Conservation (phyloP, 495 filamentous ascomycete genomes). For the Aspergillus cristatus region DNA sequence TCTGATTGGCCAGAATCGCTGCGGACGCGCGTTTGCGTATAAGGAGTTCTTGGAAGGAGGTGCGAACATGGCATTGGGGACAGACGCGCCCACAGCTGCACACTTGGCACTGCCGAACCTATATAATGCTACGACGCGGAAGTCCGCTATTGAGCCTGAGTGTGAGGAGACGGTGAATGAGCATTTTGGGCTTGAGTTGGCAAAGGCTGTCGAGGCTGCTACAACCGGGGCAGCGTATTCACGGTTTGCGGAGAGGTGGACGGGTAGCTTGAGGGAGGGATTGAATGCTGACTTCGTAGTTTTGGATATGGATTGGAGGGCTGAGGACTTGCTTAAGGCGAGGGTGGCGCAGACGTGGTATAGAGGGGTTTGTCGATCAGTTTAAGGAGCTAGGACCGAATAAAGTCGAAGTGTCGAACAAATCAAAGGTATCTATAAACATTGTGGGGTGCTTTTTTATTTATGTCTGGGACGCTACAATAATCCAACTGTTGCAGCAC, state of each 20-base stretch:
- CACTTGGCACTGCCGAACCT: slow-evolving; percentile 42
- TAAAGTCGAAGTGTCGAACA: too few species aligned
- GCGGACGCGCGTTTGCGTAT: slow-evolving; percentile 49
- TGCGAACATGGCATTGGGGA: slow-evolving; percentile 45
- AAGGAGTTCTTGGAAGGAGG: slow-evolving; percentile 46
- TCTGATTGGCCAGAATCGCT: slow-evolving; percentile 42
- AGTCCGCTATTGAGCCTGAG: slow-evolving; percentile 39
- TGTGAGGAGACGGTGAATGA: slow-evolving; percentile 37
- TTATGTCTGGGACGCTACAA: too few species aligned
- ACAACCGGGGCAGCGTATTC: slow-evolving; percentile 47
- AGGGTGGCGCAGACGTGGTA: slow-evolving; percentile 48
- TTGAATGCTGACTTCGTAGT: slow-evolving; percentile 48
- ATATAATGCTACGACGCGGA: slow-evolving; percentile 47
- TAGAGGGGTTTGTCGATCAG: too few species aligned
- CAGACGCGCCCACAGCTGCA: slow-evolving; percentile 49
- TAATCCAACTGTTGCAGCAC: too few species aligned
- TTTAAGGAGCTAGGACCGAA: too few species aligned
- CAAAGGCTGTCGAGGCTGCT: slow-evolving; percentile 40
- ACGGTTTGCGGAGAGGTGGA: slow-evolving; percentile 43
- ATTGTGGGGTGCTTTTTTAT: too few species aligned
- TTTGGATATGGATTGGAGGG: slow-evolving; percentile 47
- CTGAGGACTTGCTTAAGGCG: slow-evolving; percentile 39
- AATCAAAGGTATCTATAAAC: too few species aligned
- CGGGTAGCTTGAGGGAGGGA: slow-evolving; percentile 38
- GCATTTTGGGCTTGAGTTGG: slow-evolving; percentile 41